Evolutionary conservation across 2,329 filamentous ascomycete species (phyloP).

Genomic region (Neofusicoccum kwambonambiense): DNA sequence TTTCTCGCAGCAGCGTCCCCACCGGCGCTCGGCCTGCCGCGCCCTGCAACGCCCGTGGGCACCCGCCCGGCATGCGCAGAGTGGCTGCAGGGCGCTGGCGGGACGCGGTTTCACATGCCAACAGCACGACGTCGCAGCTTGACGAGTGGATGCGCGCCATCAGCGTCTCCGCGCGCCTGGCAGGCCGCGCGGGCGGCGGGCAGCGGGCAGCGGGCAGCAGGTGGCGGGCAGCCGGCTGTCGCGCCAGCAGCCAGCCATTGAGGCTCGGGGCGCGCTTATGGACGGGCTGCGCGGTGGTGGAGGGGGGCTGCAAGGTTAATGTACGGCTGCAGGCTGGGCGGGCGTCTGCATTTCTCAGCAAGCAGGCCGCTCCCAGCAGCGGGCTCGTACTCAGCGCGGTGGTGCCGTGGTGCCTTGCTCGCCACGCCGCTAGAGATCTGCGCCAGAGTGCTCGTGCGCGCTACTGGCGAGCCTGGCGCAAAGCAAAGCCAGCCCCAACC

Average conservation of each 20-base stretch:
- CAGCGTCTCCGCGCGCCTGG: not conserved
- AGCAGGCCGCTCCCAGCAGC: conserved; percentile 8
- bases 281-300: not conserved
- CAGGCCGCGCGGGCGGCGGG: not conserved
- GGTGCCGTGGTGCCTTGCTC: not conserved
- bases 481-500: not conserved
- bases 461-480: too few relatives aligned
- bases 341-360: not conserved
- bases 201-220: too few relatives aligned
- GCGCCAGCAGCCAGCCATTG: not conserved
- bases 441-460: not conserved
- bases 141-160: not conserved
- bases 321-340: not conserved
- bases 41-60: conserved; percentile 1
- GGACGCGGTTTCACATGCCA: conserved; percentile 14
- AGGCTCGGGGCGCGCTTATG: conserved; percentile 2
- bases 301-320: not conserved
- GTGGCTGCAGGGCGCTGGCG: conserved; percentile 6
- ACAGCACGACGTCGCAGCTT: not conserved
- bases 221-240: too few relatives aligned
- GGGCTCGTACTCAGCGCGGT: not conserved
- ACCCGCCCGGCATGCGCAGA: not conserved
- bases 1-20: conserved; percentile 3
- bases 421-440: not conserved
- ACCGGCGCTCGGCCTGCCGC: conserved; percentile 8